Evolutionary conservation across 345 rosid genomes (phyloP).

Genomic region (Salix dunnii): DNA sequence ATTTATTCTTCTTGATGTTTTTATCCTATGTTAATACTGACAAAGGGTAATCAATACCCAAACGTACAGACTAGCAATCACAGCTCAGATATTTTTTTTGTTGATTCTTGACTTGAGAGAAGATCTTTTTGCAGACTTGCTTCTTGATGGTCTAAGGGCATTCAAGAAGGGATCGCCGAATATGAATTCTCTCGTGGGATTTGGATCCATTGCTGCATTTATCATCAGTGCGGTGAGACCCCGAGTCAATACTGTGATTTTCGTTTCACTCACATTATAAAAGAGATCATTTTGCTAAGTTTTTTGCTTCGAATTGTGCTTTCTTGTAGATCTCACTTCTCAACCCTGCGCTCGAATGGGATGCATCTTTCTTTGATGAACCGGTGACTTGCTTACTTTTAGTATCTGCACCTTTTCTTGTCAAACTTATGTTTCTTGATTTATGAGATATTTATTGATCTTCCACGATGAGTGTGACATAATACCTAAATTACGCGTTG

Average conservation of each 20-base stretch:
- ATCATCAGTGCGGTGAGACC: constrained; percentile 68
- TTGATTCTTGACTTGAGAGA: constrained; percentile 8
- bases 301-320: constrained; percentile 8
- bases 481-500: not conserved
- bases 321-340: constrained; percentile 67
- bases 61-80: constrained; percentile 1
- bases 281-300: not conserved
- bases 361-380: constrained; percentile 91
- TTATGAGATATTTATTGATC: not conserved
- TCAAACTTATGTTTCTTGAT: constrained; percentile 2
- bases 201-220: constrained; percentile 82
- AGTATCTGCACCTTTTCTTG: constrained; percentile 18
- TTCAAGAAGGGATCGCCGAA: constrained; percentile 83
- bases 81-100: not conserved
- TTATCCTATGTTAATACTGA: not conserved
- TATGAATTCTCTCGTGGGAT: constrained; percentile 95
- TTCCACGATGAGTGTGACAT: not conserved
- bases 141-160: constrained; percentile 77
- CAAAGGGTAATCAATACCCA: not conserved
- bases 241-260: constrained; percentile 6
- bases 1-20: not conserved
- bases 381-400: constrained; percentile 73
- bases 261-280: constrained; percentile 1
- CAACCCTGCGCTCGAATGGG: constrained; percentile 84
- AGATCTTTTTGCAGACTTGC: constrained; percentile 51